These are phyloP conservation scores for Mesotaenium endlicherianum DNA, from an alignment of 139 green algal genomes.

Conservation along the genomic window DNA sequence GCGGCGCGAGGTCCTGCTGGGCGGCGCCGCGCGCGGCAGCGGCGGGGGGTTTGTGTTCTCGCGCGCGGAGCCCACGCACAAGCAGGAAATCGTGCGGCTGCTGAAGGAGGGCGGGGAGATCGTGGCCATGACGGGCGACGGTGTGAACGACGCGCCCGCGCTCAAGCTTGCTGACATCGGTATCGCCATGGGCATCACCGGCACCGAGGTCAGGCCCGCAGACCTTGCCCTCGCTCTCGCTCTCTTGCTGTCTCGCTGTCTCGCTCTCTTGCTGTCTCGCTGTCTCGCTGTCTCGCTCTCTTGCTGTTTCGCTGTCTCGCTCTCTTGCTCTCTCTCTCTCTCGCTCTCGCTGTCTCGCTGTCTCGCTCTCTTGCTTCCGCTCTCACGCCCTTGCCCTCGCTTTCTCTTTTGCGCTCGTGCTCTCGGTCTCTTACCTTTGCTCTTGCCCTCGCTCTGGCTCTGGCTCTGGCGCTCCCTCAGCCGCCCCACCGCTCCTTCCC, in stretches of 20 bases:
- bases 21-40: background rate
- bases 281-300: too few species aligned
- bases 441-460: too few species aligned
- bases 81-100: constrained; percentile 85
- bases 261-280: too few species aligned
- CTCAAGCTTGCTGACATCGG: constrained; percentile 99
- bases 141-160: constrained; percentile 97
- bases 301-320: too few species aligned
- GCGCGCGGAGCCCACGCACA: constrained; percentile 89
- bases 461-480: too few species aligned
- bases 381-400: too few species aligned
- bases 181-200: constrained; percentile 95
- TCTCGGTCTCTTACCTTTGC: too few species aligned
- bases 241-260: background rate
- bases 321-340: too few species aligned
- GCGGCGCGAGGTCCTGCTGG: constrained; percentile 55
- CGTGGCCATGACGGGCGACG: constrained; percentile 95
- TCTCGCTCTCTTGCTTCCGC: too few species aligned
- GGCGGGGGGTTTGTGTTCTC: constrained; percentile 74
- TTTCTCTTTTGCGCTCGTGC: too few species aligned
- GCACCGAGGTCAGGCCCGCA: constrained; percentile 53
- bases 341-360: too few species aligned
- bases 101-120: constrained; percentile 80
- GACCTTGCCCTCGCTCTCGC: background rate
- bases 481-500: too few species aligned